Base-by-base conservation (phyloP, 805 yeast species). In the Candida corydali region DNA sequence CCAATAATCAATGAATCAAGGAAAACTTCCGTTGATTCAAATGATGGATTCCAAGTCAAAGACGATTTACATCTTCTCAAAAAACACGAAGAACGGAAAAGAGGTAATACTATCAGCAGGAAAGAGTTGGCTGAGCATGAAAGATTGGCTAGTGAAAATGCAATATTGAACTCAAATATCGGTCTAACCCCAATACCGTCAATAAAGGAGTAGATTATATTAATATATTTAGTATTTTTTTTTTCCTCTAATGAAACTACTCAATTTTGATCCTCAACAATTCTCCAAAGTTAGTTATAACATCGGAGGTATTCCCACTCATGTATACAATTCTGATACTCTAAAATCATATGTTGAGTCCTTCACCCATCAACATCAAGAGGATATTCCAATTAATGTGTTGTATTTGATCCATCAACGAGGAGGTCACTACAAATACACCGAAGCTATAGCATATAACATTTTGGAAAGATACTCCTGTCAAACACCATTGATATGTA, bases 401-500 rank as follows among this genome's bases (percentile, higher is more conserved):
- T 49, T 67, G 26, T 70, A 70, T 46, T 46, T 74, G 11, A 54
- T 64, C 10, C 82, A 78, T 46, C 75, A 72, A 12, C 59, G 82
- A 34, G 57, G 55, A 10, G 61, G 63, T 2, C 53, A 61, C 38
- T 58, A 69, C 51, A 43, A 50, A 12, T 57, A 53, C 37, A 58
- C 73, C 17, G 70, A 65, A 42, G 46, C 58, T 3, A 43, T 71
- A 20, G 78, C 76, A 0, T 57, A 61, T 35, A 51, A 48, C n/a
- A 46, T 66, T 7, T 47, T 68, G 15, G 41, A 57, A 8, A 54
- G 57, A 34, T 55, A 51, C 42, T 36, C 43, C 19, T 49, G 49
- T n/a, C 44, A 44, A 12, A 34, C 39, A 14, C 71, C 70, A 10
- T 45, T 73, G 37, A 61, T 78, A 24, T 70, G 71, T 30, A 73